phyloP scores from a whole-genome alignment of 106 monocot species.

The Dioscorea dumetorum region DNA sequence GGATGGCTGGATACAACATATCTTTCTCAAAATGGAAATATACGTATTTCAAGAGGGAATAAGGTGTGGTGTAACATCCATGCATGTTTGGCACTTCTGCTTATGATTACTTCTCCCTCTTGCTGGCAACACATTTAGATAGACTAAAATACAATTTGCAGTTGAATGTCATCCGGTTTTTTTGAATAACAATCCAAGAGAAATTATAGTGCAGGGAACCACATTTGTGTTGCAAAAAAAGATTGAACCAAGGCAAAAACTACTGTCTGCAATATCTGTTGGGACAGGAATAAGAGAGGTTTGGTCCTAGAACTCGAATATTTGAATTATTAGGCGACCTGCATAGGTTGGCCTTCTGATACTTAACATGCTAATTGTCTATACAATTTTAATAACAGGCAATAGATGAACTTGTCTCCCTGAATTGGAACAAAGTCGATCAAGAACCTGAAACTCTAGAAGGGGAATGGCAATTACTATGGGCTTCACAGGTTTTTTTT shows the following conservation, averaged over 20 bases:
- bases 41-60: constrained; percentile 92
- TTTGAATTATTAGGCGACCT: too few species aligned
- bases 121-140: background rate
- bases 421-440: constrained; percentile 10
- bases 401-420: constrained; percentile 60
- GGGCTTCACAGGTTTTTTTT: constrained; percentile 74
- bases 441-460: constrained; percentile 30
- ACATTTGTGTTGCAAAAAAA: constrained; percentile 91
- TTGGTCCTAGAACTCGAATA: background rate
- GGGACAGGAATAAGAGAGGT: constrained; percentile 58
- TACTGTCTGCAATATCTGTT: constrained; percentile 66
- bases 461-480: constrained; percentile 87
- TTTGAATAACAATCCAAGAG: constrained; percentile 12
- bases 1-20: constrained; percentile 99
- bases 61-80: constrained; percentile 45
- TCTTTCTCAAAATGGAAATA: constrained; percentile 69
- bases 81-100: background rate
- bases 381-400: constrained; percentile 19
- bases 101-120: background rate
- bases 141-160: background rate
- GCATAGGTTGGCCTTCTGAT: too few species aligned
- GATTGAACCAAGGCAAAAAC: constrained; percentile 68
- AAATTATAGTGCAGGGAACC: constrained; percentile 79
- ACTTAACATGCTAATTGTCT: background rate
- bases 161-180: background rate